Base-by-base conservation (phyloP, 352 stramenopile species). In the Globisporangium nagaii region DNA sequence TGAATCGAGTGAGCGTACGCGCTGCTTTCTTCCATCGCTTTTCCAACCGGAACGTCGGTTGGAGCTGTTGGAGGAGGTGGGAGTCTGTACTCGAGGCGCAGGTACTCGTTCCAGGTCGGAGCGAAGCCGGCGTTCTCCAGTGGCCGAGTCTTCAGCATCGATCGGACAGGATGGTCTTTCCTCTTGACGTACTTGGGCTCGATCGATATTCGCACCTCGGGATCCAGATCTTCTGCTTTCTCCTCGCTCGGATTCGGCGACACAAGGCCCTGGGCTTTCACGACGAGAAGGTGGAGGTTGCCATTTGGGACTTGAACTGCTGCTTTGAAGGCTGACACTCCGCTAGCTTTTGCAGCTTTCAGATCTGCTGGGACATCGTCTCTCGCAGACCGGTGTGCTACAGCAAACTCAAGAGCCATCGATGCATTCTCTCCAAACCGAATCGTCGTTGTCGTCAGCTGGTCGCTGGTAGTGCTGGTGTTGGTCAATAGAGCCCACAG, bases 41-140 rank as follows among this genome's bases (percentile, higher is more conserved):
- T 45, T 2, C 53, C 53, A 19, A 59, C 34, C 15, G 56, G 19
- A 12, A 49, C 24, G 19, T 46, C 12, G 32, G 50, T 40, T 15
- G 31, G 22, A 31, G 24, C 46, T 2, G 25, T 31, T 15, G 52
- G 20, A 17, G 56, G 49, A 5, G 39, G 40, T 44, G 60, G 60
- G 17, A 73, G 55, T 5, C 62, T 56, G 32, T 79, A 84, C 27
- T 84, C 73, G 13, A 81, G 53, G 9, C 67, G 59, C 17, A 84
- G 49, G 40, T 81, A 81, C 53, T 84, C 70, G 39, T 77, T 73
- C 73, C 73, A 84, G 2, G 52, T 63, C n/a, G 73, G 73, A 10
- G 62, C 46, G 2, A 25, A 12, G 9, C 64, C 73, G 49, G 63
- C 66, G 43, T 77, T 71, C 48, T 84, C 70, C 11, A 84, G 55